phyloP scores from a whole-genome alignment of 495 filamentous ascomycete species.

The Staphylotrichum tortipilum region DNA sequence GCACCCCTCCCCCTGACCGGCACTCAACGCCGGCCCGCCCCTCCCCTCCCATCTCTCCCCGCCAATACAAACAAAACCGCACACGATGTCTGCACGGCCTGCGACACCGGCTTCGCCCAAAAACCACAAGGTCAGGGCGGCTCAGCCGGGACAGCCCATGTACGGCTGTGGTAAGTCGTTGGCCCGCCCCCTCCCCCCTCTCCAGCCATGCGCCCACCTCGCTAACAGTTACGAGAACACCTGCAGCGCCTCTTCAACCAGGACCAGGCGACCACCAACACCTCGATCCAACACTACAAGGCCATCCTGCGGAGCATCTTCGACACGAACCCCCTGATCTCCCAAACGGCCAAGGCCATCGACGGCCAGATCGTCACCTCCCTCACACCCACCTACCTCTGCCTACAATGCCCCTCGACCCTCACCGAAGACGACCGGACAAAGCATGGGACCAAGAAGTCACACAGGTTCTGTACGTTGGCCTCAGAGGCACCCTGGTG shows the following conservation, averaged over 20 bases:
- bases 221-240: constrained; percentile 38
- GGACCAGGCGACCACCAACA: constrained; percentile 39
- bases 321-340: constrained; percentile 38
- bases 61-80: neutral
- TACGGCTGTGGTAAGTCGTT: constrained; percentile 46
- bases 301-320: constrained; percentile 43
- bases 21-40: neutral
- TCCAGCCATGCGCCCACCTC: no score
- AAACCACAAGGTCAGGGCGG: constrained; percentile 42
- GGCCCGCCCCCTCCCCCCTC: neutral
- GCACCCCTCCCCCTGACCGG: neutral
- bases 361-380: constrained; percentile 39
- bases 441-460: constrained; percentile 49
- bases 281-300: constrained; percentile 47
- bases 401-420: constrained; percentile 58
- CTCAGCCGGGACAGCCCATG: constrained; percentile 41
- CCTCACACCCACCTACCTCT: constrained; percentile 56
- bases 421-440: constrained; percentile 47
- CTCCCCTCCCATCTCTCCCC: neutral
- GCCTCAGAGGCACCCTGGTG: neutral
- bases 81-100: constrained; percentile 35
- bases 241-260: constrained; percentile 44
- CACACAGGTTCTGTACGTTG: constrained; percentile 57
- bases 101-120: constrained; percentile 47
- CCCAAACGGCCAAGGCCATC: constrained; percentile 41